These are phyloP conservation scores for Mortierella sp. DNA, from an alignment of 371 early-diverging fungal genomes.

Conservation along the genomic window DNA sequence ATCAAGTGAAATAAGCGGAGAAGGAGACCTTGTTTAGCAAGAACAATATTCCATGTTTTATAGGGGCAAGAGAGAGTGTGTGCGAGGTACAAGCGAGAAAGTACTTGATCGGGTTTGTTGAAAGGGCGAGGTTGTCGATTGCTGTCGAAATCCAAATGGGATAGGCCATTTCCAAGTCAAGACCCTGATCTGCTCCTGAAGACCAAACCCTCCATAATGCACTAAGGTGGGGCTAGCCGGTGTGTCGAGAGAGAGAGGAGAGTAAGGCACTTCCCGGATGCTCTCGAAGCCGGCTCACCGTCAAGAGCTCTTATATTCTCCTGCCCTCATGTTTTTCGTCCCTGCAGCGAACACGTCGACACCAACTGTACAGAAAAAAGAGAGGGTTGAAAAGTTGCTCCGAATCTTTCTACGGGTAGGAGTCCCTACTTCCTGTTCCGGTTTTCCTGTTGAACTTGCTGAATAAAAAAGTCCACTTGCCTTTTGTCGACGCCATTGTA, in stretches of 20 bases:
- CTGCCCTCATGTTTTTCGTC: neutral
- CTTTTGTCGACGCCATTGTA: conserved; percentile 53
- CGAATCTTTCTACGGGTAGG: neutral
- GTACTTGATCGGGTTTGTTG: neutral
- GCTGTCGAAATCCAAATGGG: neutral
- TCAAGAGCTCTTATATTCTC: neutral
- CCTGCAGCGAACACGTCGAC: neutral
- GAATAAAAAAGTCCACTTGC: conserved; percentile 44
- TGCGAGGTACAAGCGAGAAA: neutral
- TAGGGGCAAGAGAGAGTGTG: neutral
- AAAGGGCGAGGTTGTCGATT: neutral
- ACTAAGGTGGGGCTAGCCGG: neutral
- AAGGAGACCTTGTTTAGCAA: neutral
- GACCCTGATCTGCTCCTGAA: neutral
- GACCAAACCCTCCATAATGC: neutral
- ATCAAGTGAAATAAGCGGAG: neutral
- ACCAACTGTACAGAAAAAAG: neutral
- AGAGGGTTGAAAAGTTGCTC: neutral
- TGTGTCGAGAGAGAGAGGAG: neutral
- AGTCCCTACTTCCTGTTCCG: neutral
- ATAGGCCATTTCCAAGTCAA: neutral
- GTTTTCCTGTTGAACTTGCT: neutral
- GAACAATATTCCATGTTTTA: neutral
- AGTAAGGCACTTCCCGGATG: neutral
- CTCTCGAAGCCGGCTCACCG: neutral